Base-by-base conservation (phyloP, 345 rosid genomes). In the Bruguiera sexangula region DNA sequence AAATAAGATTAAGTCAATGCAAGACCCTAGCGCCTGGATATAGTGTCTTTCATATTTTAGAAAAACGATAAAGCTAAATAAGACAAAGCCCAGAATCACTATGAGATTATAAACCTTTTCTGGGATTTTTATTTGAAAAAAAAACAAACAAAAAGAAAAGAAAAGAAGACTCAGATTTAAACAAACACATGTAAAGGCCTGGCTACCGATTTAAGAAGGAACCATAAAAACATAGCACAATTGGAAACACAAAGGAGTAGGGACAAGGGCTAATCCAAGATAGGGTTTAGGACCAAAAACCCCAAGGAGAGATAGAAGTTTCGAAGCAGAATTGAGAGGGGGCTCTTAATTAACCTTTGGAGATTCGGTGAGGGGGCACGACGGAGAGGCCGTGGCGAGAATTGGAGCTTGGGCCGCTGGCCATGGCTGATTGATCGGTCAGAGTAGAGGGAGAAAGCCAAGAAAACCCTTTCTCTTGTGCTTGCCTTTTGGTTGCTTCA, bases 291-390 rank as follows among this genome's bases (percentile, higher is more conserved):
- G 52, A 29, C 16, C 16, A 56, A 36, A 59, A 37, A 68, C 2
- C 22, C 2, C 6, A 55, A 36, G 10, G 31, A 51, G 8, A 19
- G 61, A 24, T 34, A 10, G 10, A 6, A 16, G 31, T 10, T n/a
- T 55, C 59, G 27, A 55, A 55, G 10, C 29, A 50, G 24, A 24
- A 31, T n/a, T 46, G 7, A 60, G 29, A 50, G 65, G 66, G 4
- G 0, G 16, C 46, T 39, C 2, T 0, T 46, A 65, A 32, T 55
- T 63, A 53, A 87, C 97, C 96, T 86, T 85, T 93, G 85, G 88
- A 80, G 93, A 90, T 85, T 87, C 80, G 85, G 79, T 69, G 86
- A n/a, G 85, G 89, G 29, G 98, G 88, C 66, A 82, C 76, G 76
- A 90, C 54, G 69, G 85, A 70, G 80, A 88, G 88, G 54, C 70